These are phyloP conservation scores for Gonium pectorale DNA, from an alignment of 139 green algal species.

Conservation along the genomic window DNA sequence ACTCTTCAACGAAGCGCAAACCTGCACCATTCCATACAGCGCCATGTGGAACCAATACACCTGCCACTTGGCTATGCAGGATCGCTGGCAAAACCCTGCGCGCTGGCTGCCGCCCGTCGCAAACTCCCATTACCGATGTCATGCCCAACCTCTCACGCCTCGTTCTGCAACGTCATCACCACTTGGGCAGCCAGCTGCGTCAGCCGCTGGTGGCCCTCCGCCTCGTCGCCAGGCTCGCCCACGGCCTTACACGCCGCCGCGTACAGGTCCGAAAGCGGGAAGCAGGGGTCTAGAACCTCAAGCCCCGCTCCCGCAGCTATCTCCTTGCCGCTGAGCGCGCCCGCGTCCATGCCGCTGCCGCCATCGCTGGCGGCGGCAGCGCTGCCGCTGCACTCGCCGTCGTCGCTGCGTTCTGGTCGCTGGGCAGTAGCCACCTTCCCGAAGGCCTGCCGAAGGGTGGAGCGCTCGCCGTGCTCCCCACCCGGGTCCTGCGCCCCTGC, in stretches of 20 bases:
- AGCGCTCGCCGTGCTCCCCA: too few species aligned
- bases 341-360: not conserved
- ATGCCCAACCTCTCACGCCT: too few species aligned
- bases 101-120: not conserved
- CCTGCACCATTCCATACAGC: not conserved
- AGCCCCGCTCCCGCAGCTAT: not conserved
- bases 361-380: too few species aligned
- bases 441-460: too few species aligned
- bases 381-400: too few species aligned
- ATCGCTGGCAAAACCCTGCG: not conserved
- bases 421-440: too few species aligned
- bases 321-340: not conserved
- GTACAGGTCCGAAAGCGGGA: conserved; percentile 9
- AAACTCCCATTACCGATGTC: too few species aligned
- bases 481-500: too few species aligned
- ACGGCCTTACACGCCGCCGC: not conserved
- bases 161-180: not conserved
- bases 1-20: too few species aligned
- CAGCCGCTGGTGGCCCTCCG: not conserved
- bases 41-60: not conserved
- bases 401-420: too few species aligned
- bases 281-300: conserved; percentile 6
- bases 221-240: not conserved
- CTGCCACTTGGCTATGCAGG: not conserved
- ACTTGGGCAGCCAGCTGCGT: not conserved